Base-by-base conservation (phyloP, 495 filamentous ascomycete genomes). In the Aspergillus homomorphus region DNA sequence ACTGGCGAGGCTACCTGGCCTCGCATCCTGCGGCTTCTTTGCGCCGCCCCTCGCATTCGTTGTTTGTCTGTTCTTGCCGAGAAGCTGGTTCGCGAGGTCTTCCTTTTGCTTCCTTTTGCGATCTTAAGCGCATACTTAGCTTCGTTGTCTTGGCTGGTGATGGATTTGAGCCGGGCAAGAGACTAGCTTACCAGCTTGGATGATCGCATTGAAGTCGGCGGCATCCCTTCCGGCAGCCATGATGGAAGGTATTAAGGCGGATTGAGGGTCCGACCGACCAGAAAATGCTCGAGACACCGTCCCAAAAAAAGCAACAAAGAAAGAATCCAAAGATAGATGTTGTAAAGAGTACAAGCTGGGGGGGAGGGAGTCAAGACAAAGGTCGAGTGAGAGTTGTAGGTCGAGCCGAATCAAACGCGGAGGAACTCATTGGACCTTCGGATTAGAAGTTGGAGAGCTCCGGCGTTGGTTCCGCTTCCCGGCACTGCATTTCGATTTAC, bases 21-120 rank as follows among this genome's bases (percentile, higher is more conserved):
- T 80, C 50, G 81, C 78, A 51, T 63, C 63, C 53, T 73, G 73
- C 30, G 70, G 56, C 58, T 80, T 83, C 60, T 76, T 71, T 42
- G 68, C 72, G 51, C 71, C 68, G 15, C 77, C 74, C 6, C 84
- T 80, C 10, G 84, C 80, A 69, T 80, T 87, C n/a, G n/a, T n/a
- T 0, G 79, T 64, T 59, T 84, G 80, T 58, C 89, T 80, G 54
- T 83, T 81, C 63, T 80, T 86, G 53, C 82, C 82, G 45, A 93
- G 83, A 21, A 94, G 85, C 61, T 84, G 77, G 42, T 84, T 82
- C 43, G 90, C 90, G 5, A 95, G 82, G 6, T 79, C 77, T 69
- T 91, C 82, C 58, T 88, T 84, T 66, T 86, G 83, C 68, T 85
- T 84, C 67, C 86, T 85, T 61, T 86, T 78, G 44, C 88, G 88